phyloP scores from a whole-genome alignment of 2,329 filamentous ascomycete genomes.

The Aphanocladium album region DNA sequence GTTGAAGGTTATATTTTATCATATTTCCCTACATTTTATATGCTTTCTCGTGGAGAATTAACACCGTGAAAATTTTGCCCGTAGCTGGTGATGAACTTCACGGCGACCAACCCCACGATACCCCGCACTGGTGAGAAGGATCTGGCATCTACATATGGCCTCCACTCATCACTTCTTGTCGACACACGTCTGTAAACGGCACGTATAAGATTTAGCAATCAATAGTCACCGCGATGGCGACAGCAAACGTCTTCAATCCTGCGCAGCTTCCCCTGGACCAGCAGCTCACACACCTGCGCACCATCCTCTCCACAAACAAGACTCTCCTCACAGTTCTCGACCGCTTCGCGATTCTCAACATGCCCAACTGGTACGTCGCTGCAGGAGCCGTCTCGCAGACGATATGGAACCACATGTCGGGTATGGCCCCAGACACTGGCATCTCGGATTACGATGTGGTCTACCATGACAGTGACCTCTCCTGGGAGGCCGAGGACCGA shows the following conservation, averaged over 20 bases:
- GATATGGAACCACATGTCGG: slow-evolving; percentile 31
- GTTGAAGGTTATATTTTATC: too few relatives aligned
- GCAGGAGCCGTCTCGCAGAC: slow-evolving; percentile 33
- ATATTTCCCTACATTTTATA: not conserved
- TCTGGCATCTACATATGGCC: not conserved
- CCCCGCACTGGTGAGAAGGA: not conserved
- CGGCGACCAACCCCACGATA: not conserved
- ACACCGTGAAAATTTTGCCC: not conserved
- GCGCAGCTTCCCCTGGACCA: slow-evolving; percentile 23
- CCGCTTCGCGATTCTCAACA: slow-evolving; percentile 21
- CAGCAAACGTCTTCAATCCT: slow-evolving; percentile 14
- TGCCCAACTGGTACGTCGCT: slow-evolving; percentile 33
- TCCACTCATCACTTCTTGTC: not conserved
- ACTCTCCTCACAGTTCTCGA: slow-evolving; percentile 25
- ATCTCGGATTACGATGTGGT: slow-evolving; percentile 35
- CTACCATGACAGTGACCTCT: slow-evolving; percentile 28
- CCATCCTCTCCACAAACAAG: slow-evolving; percentile 22
- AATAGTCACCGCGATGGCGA: not conserved
- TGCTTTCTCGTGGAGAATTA: not conserved
- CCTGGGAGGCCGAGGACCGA: slow-evolving; percentile 32
- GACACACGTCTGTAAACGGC: not conserved
- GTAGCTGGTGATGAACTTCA: not conserved
- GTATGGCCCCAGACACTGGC: slow-evolving; percentile 25
- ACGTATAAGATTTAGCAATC: not conserved
- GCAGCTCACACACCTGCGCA: slow-evolving; percentile 21